A percentile compares a stretch with the other conserved stretches of the same genome.
These are phyloP conservation scores for Phialocephala subalpina DNA, from an alignment of 2,329 filamentous ascomycete species.

Conservation along the genomic window DNA sequence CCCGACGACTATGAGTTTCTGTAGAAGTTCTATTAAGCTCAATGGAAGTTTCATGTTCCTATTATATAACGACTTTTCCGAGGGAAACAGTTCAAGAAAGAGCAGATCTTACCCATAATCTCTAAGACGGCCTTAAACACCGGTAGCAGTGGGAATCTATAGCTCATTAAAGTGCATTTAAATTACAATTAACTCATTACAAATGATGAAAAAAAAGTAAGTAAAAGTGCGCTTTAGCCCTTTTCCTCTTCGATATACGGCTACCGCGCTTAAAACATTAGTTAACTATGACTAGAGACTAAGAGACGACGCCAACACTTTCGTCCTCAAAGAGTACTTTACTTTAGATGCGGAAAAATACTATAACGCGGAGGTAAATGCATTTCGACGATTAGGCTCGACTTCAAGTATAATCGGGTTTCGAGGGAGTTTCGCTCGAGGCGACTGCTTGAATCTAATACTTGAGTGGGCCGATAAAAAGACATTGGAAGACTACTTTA, in stretches of 20 bases:
- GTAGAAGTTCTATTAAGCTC: conserved; percentile 37
- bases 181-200: conserved; percentile 37
- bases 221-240: too few species aligned
- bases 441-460: conserved; percentile 42
- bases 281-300: not conserved
- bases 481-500: conserved; percentile 44
- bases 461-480: conserved; percentile 47
- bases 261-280: too few species aligned
- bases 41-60: conserved; percentile 40
- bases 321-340: conserved; percentile 41
- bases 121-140: conserved; percentile 26
- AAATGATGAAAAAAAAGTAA: conserved; percentile 14
- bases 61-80: conserved; percentile 32
- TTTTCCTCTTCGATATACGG: too few species aligned
- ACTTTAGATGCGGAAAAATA: conserved; percentile 29
- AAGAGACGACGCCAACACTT: conserved; percentile 32
- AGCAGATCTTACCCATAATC: conserved; percentile 41
- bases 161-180: conserved; percentile 38
- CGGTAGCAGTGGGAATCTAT: conserved; percentile 31
- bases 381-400: conserved; percentile 33
- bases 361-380: conserved; percentile 40
- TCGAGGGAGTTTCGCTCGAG: conserved; percentile 38
- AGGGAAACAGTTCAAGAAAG: conserved; percentile 32
- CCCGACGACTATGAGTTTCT: conserved; percentile 32
- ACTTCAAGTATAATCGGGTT: conserved; percentile 39